phyloP scores from a whole-genome alignment of 495 filamentous ascomycete genomes.

The Daldinia grandis region DNA sequence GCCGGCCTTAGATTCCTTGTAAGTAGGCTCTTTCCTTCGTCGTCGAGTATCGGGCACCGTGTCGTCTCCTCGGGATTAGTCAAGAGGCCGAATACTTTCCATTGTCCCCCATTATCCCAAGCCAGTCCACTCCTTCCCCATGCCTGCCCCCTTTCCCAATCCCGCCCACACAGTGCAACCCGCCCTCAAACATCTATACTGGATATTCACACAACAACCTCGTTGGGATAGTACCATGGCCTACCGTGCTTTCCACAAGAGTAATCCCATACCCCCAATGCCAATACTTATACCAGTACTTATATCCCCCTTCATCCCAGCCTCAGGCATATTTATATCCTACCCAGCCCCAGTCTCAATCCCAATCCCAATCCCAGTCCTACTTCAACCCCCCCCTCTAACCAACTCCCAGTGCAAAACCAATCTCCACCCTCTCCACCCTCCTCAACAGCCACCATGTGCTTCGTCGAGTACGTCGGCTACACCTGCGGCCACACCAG shows the following conservation, averaged over 20 bases:
- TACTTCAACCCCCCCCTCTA: too few species aligned
- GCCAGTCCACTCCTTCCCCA: not conserved
- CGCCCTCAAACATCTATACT: not conserved
- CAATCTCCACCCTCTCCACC: too few species aligned
- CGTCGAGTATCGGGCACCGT: not conserved
- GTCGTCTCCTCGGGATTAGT: not conserved
- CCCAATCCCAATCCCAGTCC: too few species aligned
- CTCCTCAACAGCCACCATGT: constrained; percentile 51
- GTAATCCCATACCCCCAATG: not conserved
- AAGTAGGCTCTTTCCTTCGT: not conserved
- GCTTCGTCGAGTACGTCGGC: constrained; percentile 52
- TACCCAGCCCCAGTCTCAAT: too few species aligned
- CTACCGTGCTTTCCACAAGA: not conserved
- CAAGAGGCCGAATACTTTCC: not conserved
- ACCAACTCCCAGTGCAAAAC: too few species aligned
- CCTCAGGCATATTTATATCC: too few species aligned
- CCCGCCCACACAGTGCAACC: not conserved
- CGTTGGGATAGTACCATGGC: not conserved
- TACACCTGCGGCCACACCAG: constrained; percentile 58
- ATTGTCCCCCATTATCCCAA: not conserved
- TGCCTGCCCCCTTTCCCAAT: not conserved
- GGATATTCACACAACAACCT: not conserved
- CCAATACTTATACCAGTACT: too few species aligned
- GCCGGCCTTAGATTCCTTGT: not conserved
- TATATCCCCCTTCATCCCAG: too few species aligned